Evolutionary conservation across 257 asterid genomes (phyloP).

Genomic region (Solanum dulcamara): DNA sequence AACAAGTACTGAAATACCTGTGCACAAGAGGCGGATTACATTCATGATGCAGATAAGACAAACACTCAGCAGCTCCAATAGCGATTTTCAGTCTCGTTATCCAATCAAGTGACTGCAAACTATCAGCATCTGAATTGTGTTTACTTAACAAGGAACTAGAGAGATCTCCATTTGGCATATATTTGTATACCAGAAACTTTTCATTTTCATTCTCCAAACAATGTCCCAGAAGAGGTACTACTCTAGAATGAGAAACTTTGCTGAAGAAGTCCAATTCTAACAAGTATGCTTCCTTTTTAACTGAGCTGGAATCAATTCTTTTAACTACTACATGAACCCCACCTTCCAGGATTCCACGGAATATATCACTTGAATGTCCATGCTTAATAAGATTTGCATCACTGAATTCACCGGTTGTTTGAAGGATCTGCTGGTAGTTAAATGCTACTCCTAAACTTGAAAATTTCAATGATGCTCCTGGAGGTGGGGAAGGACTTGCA

Average conservation of each 20-base stretch:
- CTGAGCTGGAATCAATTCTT: conserved; percentile 39
- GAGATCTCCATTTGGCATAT: conserved; percentile 76
- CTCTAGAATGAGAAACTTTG: conserved; percentile 62
- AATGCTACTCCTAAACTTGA: conserved; percentile 59
- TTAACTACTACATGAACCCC: conserved; percentile 63
- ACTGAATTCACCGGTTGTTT: conserved; percentile 49
- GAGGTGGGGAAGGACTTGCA: conserved; percentile 37
- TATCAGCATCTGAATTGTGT: conserved; percentile 30
- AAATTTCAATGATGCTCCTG: conserved; percentile 32
- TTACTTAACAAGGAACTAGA: conserved; percentile 73
- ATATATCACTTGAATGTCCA: conserved; percentile 82
- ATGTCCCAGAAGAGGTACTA: conserved; percentile 79
- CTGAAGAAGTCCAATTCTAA: conserved; percentile 58
- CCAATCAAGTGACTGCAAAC: conserved; percentile 89
- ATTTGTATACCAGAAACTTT: conserved; percentile 74
- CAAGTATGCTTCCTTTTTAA: conserved; percentile 48
- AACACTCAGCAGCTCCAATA: conserved; percentile 82
- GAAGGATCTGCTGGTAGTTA: conserved; percentile 71
- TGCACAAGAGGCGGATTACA: conserved; percentile 86
- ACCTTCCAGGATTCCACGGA: conserved; percentile 59
- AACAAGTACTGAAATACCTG: conserved; percentile 37
- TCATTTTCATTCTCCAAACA: conserved; percentile 80
- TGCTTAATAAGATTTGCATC: conserved; percentile 51
- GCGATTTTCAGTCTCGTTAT: conserved; percentile 89
- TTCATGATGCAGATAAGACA: conserved; percentile 78